Evolutionary conservation across 1,284 basidiomycete genomes (phyloP).

Genomic region (Lignosus rhinocerotis): DNA sequence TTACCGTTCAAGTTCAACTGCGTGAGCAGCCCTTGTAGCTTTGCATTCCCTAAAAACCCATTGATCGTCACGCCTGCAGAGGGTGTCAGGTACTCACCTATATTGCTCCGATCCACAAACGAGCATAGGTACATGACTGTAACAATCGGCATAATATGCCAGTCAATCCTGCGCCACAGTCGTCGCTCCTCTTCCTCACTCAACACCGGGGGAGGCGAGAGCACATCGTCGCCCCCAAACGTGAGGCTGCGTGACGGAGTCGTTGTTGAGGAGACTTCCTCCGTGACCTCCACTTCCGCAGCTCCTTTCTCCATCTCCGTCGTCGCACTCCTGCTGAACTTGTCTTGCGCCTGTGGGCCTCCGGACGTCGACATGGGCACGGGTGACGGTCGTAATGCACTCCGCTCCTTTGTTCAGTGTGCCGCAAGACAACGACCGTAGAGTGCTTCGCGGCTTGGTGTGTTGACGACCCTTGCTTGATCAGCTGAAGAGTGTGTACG

Average conservation of each 20-base stretch:
- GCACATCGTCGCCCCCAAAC: background rate
- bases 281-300: background rate
- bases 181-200: background rate
- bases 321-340: no score
- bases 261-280: background rate
- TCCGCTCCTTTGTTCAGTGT: no score
- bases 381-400: no score
- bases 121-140: conserved; percentile 41
- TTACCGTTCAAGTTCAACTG: conserved; percentile 56
- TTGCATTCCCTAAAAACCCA: conserved; percentile 42
- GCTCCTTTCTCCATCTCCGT: background rate
- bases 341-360: no score
- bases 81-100: conserved; percentile 26
- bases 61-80: background rate
- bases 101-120: conserved; percentile 34
- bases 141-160: conserved; percentile 38
- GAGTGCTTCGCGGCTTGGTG: no score
- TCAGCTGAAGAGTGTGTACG: no score
- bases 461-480: no score
- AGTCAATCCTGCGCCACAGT: conserved; percentile 22
- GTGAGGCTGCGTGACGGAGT: background rate
- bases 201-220: background rate
- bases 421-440: no score
- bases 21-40: conserved; percentile 53
- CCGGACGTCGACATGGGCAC: no score